These are phyloP conservation scores for Ricinus communis DNA, from an alignment of 345 rosid species.

Conservation along the genomic window DNA sequence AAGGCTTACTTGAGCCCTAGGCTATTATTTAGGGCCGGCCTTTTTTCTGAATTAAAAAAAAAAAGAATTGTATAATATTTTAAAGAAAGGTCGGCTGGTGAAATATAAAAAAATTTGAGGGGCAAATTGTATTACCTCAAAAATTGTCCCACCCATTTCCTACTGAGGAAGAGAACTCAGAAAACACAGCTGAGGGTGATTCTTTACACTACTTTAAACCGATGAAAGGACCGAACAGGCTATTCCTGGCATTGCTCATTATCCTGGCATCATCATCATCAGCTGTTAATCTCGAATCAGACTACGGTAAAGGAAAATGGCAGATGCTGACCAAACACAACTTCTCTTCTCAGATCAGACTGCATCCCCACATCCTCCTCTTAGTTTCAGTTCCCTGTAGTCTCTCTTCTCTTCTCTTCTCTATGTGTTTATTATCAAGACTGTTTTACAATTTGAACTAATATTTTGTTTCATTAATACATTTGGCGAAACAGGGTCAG, in stretches of 20 bases:
- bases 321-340: conserved; percentile 63
- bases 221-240: not conserved
- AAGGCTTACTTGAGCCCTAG: too few species aligned
- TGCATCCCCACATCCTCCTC: conserved; percentile 70
- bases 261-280: not conserved
- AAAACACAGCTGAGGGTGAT: too few species aligned
- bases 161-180: too few species aligned
- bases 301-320: conserved; percentile 46
- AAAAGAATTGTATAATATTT: too few species aligned
- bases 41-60: too few species aligned
- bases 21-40: too few species aligned
- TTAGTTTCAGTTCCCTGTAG: conserved; percentile 76
- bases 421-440: not conserved
- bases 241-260: not conserved
- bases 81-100: too few species aligned
- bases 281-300: not conserved
- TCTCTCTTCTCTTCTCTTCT: not conserved
- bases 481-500: conserved; percentile 63
- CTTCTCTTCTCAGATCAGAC: conserved; percentile 82
- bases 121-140: too few species aligned
- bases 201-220: too few species aligned
- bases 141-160: too few species aligned
- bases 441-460: not conserved
- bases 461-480: too few species aligned
- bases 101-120: too few species aligned